These are phyloP conservation scores for Lodderomyces oxycetoniae DNA, from an alignment of 1,139 yeast species.

Conservation along the genomic window DNA sequence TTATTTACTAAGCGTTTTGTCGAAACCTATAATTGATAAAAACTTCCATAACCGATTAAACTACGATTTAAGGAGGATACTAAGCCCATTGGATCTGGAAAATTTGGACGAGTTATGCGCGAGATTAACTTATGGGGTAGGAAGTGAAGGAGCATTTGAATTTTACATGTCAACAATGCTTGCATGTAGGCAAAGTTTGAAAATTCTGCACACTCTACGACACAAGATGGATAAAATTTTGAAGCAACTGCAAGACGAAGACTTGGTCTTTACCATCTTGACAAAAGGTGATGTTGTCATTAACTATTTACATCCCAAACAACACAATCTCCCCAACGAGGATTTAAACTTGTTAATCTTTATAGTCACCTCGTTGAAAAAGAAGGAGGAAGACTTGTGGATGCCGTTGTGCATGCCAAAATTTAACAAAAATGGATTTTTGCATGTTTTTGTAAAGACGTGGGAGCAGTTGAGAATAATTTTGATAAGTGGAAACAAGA, in stretches of 20 bases:
- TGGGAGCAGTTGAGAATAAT: slow-evolving; percentile 56
- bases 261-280: slow-evolving; percentile 33
- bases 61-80: slow-evolving; percentile 72
- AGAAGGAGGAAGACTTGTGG: slow-evolving; percentile 71
- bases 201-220: slow-evolving; percentile 32
- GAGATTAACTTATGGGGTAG: slow-evolving; percentile 41
- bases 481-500: slow-evolving; percentile 76
- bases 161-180: slow-evolving; percentile 27
- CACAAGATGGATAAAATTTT: slow-evolving; percentile 21
- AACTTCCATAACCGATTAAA: slow-evolving; percentile 70
- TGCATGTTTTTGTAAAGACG: slow-evolving; percentile 72
- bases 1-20: slow-evolving; percentile 74
- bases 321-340: slow-evolving; percentile 27
- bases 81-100: slow-evolving; percentile 64
- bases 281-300: slow-evolving; percentile 23
- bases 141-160: slow-evolving; percentile 17
- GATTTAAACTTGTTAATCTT: slow-evolving; percentile 31
- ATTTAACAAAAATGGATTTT: slow-evolving; percentile 82
- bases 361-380: slow-evolving; percentile 23
- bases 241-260: slow-evolving; percentile 13
- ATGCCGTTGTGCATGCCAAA: slow-evolving; percentile 89
- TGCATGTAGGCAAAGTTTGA: slow-evolving; percentile 28
- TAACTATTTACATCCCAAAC: slow-evolving; percentile 32
- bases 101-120: slow-evolving; percentile 60
- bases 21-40: slow-evolving; percentile 66